Percentiles rank a stretch among this genome's conserved stretches.
Conservation (phyloP, 2,329 filamentous ascomycete genomes). For the Xylaria sp. region DNA sequence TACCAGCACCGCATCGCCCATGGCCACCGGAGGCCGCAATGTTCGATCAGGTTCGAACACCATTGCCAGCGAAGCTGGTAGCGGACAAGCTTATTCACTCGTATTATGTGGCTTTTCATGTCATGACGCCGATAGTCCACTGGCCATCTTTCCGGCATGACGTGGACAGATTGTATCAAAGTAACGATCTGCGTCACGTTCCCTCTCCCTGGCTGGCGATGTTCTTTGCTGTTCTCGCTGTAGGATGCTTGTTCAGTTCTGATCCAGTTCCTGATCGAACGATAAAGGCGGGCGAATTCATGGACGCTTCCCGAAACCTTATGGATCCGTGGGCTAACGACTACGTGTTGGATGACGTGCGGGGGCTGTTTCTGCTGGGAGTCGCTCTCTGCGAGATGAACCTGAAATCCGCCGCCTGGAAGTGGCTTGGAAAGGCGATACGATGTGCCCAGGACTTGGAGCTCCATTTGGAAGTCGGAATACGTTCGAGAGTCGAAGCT, state of each 20-base stretch:
- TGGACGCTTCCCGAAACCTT: slow-evolving; percentile 72
- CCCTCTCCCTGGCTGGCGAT: slow-evolving; percentile 76
- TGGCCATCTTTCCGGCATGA: slow-evolving; percentile 82
- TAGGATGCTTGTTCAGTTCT: slow-evolving; percentile 75
- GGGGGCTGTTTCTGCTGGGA: slow-evolving; percentile 73
- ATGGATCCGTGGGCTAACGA: slow-evolving; percentile 85
- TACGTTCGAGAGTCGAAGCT: slow-evolving; percentile 75
- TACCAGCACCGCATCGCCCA: slow-evolving; percentile 71
- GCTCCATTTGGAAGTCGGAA: slow-evolving; percentile 75
- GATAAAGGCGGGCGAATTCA: slow-evolving; percentile 63
- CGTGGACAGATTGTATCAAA: slow-evolving; percentile 77
- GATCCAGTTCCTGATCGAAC: slow-evolving; percentile 60
- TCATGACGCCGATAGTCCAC: slow-evolving; percentile 83
- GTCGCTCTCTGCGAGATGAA: slow-evolving; percentile 87
- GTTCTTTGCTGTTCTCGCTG: slow-evolving; percentile 82
- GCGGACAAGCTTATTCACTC: slow-evolving; percentile 75
- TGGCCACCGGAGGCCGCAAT: slow-evolving; percentile 50
- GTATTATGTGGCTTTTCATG: slow-evolving; percentile 79
- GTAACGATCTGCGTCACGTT: slow-evolving; percentile 63
- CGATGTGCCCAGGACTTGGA: slow-evolving; percentile 83
- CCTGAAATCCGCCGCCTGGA: slow-evolving; percentile 81
- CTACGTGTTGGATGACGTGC: slow-evolving; percentile 75
- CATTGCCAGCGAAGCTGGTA: slow-evolving; percentile 71
- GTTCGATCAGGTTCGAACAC: slow-evolving; percentile 62
- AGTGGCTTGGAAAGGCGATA: slow-evolving; percentile 81